Percentiles rank a stretch among this genome's conserved stretches.
Conservation (phyloP, 2,329 filamentous ascomycete species). For the Taxawa tesnikishii region DNA sequence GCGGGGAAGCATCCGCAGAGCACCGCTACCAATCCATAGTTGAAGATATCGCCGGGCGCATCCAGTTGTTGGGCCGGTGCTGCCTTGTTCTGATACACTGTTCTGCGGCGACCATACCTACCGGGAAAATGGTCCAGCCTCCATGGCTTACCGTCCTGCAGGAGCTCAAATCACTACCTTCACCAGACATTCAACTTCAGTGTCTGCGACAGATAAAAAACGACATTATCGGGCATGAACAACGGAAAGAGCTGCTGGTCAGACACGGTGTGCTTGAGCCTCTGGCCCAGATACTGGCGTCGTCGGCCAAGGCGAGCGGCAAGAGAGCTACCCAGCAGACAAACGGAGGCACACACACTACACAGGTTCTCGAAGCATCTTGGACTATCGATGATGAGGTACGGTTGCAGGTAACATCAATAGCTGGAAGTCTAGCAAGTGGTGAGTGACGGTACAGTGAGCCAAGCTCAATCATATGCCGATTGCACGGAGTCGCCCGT, state of each 20-base stretch:
- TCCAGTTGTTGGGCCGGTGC: too few species aligned
- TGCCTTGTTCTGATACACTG: too few species aligned
- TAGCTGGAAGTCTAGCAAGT: constrained; percentile 75
- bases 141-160: constrained; percentile 7
- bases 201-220: constrained; percentile 71
- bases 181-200: constrained; percentile 27
- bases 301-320: constrained; percentile 29
- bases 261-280: constrained; percentile 54
- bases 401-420: constrained; percentile 66
- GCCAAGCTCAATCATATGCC: too few species aligned
- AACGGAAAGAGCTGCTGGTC: constrained; percentile 74
- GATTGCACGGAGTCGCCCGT: too few species aligned
- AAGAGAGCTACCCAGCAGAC: constrained; percentile 36
- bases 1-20: too few species aligned
- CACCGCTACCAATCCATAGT: too few species aligned
- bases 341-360: constrained; percentile 26
- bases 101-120: too few species aligned
- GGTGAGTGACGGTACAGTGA: too few species aligned
- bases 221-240: constrained; percentile 74
- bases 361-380: constrained; percentile 17
- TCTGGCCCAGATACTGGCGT: constrained; percentile 41
- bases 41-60: too few species aligned
- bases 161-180: constrained; percentile 10
- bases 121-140: constrained; percentile 8
- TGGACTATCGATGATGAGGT: constrained; percentile 54